Percentiles rank a stretch among this genome's conserved stretches.
phyloP scores from a whole-genome alignment of 768 basidiomycete genomes.

The Termitomyces sp. region DNA sequence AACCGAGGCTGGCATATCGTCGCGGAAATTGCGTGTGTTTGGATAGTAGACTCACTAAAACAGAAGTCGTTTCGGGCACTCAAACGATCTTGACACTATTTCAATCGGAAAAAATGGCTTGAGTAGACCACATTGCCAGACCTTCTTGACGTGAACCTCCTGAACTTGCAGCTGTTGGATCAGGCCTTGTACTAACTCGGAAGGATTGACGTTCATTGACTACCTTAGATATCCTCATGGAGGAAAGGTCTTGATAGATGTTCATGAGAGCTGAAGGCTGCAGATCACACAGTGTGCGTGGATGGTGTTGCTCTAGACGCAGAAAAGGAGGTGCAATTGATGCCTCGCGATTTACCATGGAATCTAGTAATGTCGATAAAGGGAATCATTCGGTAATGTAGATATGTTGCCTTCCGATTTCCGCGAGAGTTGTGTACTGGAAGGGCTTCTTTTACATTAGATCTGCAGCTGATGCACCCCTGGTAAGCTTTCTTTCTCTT shows the following conservation, averaged over 20 bases:
- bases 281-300: not conserved
- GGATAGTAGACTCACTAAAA: too few species aligned
- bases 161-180: not conserved
- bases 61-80: too few species aligned
- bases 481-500: not conserved
- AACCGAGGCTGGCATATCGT: not conserved
- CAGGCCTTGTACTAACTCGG: not conserved
- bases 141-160: not conserved
- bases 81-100: not conserved
- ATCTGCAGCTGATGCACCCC: not conserved
- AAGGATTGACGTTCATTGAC: not conserved
- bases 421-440: not conserved
- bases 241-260: not conserved
- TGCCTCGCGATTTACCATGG: too few species aligned
- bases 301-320: not conserved
- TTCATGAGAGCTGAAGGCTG: not conserved
- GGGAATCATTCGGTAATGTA: too few species aligned
- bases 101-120: not conserved
- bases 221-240: not conserved
- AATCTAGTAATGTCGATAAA: too few species aligned
- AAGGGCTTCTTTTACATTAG: not conserved
- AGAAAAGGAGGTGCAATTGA: not conserved
- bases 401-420: not conserved
- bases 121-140: too few species aligned
- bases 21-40: not conserved